A percentile compares a stretch with the other conserved stretches of the same genome.
Conservation (phyloP, 148 eudicot genomes). For the Bassia scoparia region DNA sequence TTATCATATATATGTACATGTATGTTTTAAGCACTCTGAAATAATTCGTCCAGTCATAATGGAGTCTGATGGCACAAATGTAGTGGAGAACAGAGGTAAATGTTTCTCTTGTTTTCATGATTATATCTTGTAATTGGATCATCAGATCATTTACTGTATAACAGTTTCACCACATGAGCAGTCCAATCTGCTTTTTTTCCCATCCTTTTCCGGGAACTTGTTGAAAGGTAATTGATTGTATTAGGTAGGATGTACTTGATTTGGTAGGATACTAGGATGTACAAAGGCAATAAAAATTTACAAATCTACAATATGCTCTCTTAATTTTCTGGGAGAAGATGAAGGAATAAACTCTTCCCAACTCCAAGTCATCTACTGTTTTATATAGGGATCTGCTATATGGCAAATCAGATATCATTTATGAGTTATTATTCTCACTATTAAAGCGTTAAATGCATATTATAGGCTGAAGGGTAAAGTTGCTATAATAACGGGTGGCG, state of each 20-base stretch:
- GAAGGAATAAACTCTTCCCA: neutral
- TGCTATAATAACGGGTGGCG: slow-evolving; percentile 80
- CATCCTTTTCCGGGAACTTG: neutral
- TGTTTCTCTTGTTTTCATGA: neutral
- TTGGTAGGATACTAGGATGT: too few relatives aligned
- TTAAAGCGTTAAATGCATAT: neutral
- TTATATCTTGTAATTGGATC: neutral
- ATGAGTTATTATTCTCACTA: neutral
- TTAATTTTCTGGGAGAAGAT: neutral
- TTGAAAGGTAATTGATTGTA: too few relatives aligned
- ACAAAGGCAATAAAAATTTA: neutral
- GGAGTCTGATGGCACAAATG: slow-evolving; percentile 20
- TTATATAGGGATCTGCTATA: neutral
- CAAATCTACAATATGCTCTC: too few relatives aligned
- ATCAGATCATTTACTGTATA: neutral
- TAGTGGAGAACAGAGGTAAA: slow-evolving; percentile 23
- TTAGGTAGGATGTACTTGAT: too few relatives aligned
- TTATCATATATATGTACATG: slow-evolving; percentile 12
- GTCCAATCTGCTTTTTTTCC: neutral
- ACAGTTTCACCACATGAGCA: neutral
- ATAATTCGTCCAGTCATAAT: neutral
- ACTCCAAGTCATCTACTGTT: neutral
- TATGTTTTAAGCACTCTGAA: neutral
- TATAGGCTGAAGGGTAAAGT: slow-evolving; percentile 72
- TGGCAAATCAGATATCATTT: neutral